Conservation (phyloP, 2,329 filamentous ascomycete species). For the Aspergillus quadrilineatus region DNA sequence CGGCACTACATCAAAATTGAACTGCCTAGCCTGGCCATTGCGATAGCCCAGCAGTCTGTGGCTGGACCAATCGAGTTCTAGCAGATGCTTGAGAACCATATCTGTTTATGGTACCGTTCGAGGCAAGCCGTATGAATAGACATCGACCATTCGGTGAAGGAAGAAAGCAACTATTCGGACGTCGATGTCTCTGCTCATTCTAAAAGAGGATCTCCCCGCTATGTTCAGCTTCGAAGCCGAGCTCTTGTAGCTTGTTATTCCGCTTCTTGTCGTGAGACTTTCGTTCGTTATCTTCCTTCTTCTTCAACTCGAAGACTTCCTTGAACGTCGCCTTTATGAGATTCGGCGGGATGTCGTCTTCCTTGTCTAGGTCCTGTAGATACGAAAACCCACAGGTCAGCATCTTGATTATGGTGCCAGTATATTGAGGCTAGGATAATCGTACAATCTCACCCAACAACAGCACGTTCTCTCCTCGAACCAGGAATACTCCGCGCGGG, state of each 20-base stretch:
- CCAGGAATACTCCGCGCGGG: constrained; percentile 80
- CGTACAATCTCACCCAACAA: constrained; percentile 82
- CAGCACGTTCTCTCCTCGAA: constrained; percentile 95
- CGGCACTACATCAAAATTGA: not conserved
- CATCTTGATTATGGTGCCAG: not conserved
- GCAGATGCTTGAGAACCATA: not conserved
- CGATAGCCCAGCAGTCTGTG: not conserved
- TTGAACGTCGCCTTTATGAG: constrained; percentile 67
- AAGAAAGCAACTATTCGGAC: constrained; percentile 4
- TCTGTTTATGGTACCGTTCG: not conserved
- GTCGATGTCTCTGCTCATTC: constrained; percentile 21
- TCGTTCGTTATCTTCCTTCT: constrained; percentile 67
- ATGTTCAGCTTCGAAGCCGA: constrained; percentile 88
- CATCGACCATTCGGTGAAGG: constrained; percentile 4
- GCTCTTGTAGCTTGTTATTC: constrained; percentile 67
- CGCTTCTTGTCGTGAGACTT: constrained; percentile 72
- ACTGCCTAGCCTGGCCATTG: not conserved
- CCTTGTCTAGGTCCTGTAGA: constrained; percentile 79
- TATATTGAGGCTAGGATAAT: not conserved
- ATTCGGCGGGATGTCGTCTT: constrained; percentile 76
- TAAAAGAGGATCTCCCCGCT: constrained; percentile 71
- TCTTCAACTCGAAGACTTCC: constrained; percentile 70
- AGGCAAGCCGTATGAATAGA: constrained; percentile 3
- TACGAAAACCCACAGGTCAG: constrained; percentile 4
- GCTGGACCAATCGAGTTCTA: constrained; percentile 2